Conservation (phyloP, 2,329 filamentous ascomycete genomes). For the Venturiaceae sp. region DNA sequence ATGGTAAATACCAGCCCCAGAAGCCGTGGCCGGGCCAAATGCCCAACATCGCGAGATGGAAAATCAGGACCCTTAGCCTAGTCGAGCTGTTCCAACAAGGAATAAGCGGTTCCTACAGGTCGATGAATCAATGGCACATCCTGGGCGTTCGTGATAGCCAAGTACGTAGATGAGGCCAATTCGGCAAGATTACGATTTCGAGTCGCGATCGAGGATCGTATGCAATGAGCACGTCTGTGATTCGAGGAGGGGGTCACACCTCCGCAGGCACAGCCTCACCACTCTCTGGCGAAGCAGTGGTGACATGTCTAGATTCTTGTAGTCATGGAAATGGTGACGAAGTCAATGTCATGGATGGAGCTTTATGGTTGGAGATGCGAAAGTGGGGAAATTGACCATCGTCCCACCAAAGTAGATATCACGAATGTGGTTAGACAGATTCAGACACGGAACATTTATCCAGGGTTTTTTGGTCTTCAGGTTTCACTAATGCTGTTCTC, state of each 20-base stretch:
- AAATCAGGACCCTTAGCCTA: neutral
- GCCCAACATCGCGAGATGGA: neutral
- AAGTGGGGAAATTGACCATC: neutral
- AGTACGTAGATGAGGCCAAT: neutral
- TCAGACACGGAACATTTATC: neutral
- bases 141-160: neutral
- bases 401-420: neutral
- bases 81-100: neutral
- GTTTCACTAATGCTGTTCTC: neutral
- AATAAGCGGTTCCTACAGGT: neutral
- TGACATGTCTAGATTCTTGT: neutral
- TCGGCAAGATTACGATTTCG: constrained; percentile 1
- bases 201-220: neutral
- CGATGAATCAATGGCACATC: neutral
- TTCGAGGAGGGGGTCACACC: neutral
- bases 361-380: neutral
- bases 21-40: neutral
- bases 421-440: neutral
- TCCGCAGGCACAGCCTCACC: neutral
- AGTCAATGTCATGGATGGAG: neutral
- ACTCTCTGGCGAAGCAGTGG: neutral
- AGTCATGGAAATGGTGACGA: neutral
- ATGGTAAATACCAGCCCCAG: neutral
- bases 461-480: neutral
- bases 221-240: neutral